Base-by-base conservation (phyloP, 352 stramenopile species). In the Saprolegnia parasitica region DNA sequence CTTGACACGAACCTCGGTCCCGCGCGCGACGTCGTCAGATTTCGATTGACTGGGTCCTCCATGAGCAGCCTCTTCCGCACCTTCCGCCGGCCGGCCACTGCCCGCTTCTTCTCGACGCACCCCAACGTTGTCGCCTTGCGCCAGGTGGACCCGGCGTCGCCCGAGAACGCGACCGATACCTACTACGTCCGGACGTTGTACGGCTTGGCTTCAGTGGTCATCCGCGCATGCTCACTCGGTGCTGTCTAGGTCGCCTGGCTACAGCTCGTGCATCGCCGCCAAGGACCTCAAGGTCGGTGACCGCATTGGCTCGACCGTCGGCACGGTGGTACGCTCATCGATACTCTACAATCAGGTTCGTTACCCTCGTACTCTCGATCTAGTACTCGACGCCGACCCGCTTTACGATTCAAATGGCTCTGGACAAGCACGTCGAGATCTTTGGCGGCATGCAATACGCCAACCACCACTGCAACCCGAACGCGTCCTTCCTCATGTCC, bases 391-490 rank as follows among this genome's bases (percentile, higher is more conserved):
- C 77, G n/a, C 80, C 85, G 46, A 93, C 85, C 61, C 78, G 87
- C 15, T 95, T 91, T 67, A 96, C 88, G 10, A 81, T 96, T 56
- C 86, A 95, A 71, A 80, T 92, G 63, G 80, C 82, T 37, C 73
- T 77, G 4, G 57, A 83, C 65, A 89, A 91, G 79, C 88, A 96
- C 80, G 76, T 96, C 32, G 81, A 90, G 67, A 92, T 95, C 66
- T 77, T 78, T 3, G 86, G 83, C 26, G 88, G 88, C 29, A 75
- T 95, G 42, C 86, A 96, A 77, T 95, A 88, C 65, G 85, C 95
- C 45, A 95, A 94, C 77, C 88, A 95, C 76, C 89, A 81, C 68
- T 96, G 88, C 77, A 81, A 84, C 26, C 87, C 86, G 45, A 96
- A 95, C 72, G 87, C 87, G 18, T 79, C 83, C 18, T 78, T 95